Base-by-base conservation (phyloP, 2,329 filamentous ascomycete species). In the Cadophora sp. region DNA sequence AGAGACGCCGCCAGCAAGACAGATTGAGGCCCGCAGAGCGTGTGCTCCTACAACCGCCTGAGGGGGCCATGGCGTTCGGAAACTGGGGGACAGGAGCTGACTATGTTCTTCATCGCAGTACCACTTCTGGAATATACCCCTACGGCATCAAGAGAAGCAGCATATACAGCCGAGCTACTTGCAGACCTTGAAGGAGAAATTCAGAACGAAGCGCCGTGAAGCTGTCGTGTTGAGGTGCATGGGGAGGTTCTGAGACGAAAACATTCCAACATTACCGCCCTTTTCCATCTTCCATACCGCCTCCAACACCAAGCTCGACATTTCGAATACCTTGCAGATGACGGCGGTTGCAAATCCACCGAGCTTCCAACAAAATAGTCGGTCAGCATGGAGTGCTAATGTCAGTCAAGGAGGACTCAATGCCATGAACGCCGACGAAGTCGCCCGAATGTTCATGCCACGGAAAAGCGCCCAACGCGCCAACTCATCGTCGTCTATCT, bases 401-500 rank as follows among this genome's bases (percentile, higher is more conserved):
- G 83, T 83, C 73, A 76, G 76, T 67, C 82, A 85, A 81, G 88
- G 85, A 81, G 84, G 84, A 78, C 81, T 87, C 74, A 84, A 86
- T 82, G 85, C 90, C 77, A 92, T 93, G 88, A 92, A 91, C 81
- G 82, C 89, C 78, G 93, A 97, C 82, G 93, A 97, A 80, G 88
- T 91, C 72, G 89, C 91, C 81, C 90, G 91, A 79, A 94, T 97
- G 87, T 93, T 96, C 79, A 90, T 92, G 86, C 92, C 93, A 76
- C 92, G 94, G 75, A 97, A 97, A 82, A 89, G 86, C 77, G 85
- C 93, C 69, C 92, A 95, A 79, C 89, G 95, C 78, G 91, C 91
- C 76, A 97, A 93, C 83, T 98, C 95, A 43, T 96, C 93, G 66
- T 97, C 94, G 4, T 97, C 94, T 55, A 84, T 96, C 71, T 91